phyloP scores from a whole-genome alignment of 2,329 filamentous ascomycete species.

The Colletotrichum sp. region DNA sequence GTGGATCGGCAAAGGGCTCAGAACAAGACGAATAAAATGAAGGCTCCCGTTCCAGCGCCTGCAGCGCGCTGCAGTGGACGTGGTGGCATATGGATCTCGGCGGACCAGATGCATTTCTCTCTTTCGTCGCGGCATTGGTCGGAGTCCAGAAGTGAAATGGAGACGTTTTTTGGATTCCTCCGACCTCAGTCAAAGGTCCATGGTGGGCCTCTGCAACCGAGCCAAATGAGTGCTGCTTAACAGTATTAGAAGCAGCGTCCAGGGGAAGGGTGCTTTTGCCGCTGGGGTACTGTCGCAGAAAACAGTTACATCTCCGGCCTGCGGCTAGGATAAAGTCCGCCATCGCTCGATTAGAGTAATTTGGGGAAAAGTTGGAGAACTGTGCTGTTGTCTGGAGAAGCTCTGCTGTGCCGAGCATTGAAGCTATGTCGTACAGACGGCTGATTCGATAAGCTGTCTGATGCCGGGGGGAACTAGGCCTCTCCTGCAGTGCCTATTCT shows the following conservation, averaged over 20 bases:
- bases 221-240: neutral
- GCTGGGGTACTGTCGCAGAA: constrained; percentile 8
- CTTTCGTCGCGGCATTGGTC: neutral
- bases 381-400: neutral
- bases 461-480: neutral
- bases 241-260: neutral
- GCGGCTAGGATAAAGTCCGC: constrained; percentile 1
- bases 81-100: constrained; percentile 5
- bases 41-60: neutral
- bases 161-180: neutral
- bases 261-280: neutral
- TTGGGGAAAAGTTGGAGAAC: constrained; percentile 23
- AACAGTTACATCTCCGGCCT: constrained; percentile 2
- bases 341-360: constrained; percentile 4
- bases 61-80: neutral
- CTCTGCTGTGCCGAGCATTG: constrained; percentile 7
- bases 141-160: neutral
- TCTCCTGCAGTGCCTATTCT: neutral
- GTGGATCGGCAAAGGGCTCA: constrained; percentile 4
- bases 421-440: constrained; percentile 13
- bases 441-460: neutral
- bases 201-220: neutral
- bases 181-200: neutral
- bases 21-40: neutral
- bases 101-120: neutral